Evolutionary conservation across 805 yeast genomes (phyloP).

Genomic region (Sporopachydermia lactativora): DNA sequence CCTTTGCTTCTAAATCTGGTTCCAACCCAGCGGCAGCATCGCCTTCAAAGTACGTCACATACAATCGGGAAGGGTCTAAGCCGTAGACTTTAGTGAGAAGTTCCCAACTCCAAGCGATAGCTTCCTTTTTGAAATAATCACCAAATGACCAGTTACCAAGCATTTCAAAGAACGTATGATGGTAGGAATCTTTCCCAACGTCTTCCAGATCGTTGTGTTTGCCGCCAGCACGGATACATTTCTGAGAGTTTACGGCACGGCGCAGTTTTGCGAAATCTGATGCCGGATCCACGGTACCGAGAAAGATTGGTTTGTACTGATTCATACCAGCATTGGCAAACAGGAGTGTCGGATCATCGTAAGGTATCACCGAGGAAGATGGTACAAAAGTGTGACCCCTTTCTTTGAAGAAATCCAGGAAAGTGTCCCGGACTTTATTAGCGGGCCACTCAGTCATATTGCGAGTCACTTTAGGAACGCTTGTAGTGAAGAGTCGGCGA

Average conservation of each 20-base stretch:
- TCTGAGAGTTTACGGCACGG: slow-evolving; percentile 91
- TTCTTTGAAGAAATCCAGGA: slow-evolving; percentile 63
- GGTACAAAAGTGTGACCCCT: slow-evolving; percentile 72
- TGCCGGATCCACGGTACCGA: slow-evolving; percentile 94
- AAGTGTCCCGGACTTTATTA: slow-evolving; percentile 60
- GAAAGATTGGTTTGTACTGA: slow-evolving; percentile 93
- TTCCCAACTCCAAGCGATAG: slow-evolving; percentile 83
- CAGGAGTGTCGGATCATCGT: slow-evolving; percentile 91
- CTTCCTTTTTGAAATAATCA: slow-evolving; percentile 94
- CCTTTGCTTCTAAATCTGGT: slow-evolving; percentile 89
- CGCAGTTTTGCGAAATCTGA: slow-evolving; percentile 73
- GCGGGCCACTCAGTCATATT: slow-evolving; percentile 17
- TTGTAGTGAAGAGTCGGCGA: too few species aligned
- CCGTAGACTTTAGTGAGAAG: slow-evolving; percentile 77
- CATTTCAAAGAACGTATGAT: slow-evolving; percentile 98
- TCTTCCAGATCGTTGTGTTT: slow-evolving; percentile 94
- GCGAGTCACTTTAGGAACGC: too few species aligned
- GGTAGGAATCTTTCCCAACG: slow-evolving; percentile 95
- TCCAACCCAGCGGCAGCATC: slow-evolving; percentile 68
- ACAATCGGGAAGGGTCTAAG: slow-evolving; percentile 62
- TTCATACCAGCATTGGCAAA: slow-evolving; percentile 99
- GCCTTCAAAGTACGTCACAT: slow-evolving; percentile 96
- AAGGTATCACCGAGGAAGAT: slow-evolving; percentile 91
- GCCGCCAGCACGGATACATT: slow-evolving; percentile 99
- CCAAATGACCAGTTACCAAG: slow-evolving; percentile 99